Base-by-base conservation (phyloP, 1,284 basidiomycete genomes). In the Meira miltonrushii region DNA sequence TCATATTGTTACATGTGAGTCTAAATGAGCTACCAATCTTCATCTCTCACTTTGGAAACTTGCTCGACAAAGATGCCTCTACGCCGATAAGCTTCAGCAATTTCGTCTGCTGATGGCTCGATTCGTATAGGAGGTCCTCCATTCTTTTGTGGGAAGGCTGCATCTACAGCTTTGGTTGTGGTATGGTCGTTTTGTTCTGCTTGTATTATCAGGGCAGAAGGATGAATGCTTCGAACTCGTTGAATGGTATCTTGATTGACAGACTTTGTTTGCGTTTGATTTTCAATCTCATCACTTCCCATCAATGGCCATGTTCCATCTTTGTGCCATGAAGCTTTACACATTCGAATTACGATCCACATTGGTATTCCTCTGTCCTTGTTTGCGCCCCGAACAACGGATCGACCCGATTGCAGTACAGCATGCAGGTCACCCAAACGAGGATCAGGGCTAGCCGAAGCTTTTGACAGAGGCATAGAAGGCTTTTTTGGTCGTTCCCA, bases 221-320 rank as follows among this genome's bases (percentile, higher is more conserved):
- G 21, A 48, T 48, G 46, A 17, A 48, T 19, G 23, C 46, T 48
- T 15, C 46, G 46, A 19, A 48, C 23, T 25, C 12, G 12, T 21
- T n/a, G 25, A 2, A 13, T 13, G 2, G 3, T 5, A 9, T n/a
- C 21, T 25, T 3, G 13, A 48, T 13, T 12, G 21, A 12, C 5
- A 17, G 46, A 23, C 17, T 21, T 25, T 23, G 17, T 5, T 48
- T 48, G 28, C 28, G 28, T 33, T 33, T 33, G 28, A 4, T 33
- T 8, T 33, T 8, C 28, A 33, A 33, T 44, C 43, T 44, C 50
- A 41, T 53, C 50, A 5, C 7, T 19, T 15, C 38, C 50, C 5
- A 53, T n/a, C 13, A 53, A 33, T n/a, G 50, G 50, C 50, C 50
- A 53, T 2, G 50, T 53, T 12, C 50, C 50, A 25, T 53, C 50